Conservation (phyloP, 768 basidiomycete species). For the Pluteus cervinus region DNA sequence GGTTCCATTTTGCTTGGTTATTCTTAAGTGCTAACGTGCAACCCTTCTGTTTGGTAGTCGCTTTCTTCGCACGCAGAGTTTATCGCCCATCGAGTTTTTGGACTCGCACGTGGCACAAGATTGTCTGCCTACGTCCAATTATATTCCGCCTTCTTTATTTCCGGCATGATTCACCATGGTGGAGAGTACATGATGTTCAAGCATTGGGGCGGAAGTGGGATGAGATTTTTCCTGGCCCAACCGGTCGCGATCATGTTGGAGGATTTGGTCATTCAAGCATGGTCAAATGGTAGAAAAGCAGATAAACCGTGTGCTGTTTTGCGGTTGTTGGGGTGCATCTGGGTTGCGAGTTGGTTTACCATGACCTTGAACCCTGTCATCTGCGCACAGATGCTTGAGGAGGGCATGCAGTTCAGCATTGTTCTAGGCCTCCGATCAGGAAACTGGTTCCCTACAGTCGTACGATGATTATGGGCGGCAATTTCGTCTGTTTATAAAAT, state of each 20-base stretch:
- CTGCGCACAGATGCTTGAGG: slow-evolving; percentile 12
- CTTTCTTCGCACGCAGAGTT: slow-evolving; percentile 8
- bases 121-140: slow-evolving; percentile 13
- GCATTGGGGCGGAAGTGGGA: slow-evolving; percentile 15
- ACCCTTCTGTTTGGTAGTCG: background rate
- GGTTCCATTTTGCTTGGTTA: slow-evolving; percentile 1
- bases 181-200: slow-evolving; percentile 28
- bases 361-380: slow-evolving; percentile 19
- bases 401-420: too few relatives aligned
- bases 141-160: slow-evolving; percentile 23
- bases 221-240: slow-evolving; percentile 29
- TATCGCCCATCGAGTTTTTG: slow-evolving; percentile 5
- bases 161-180: slow-evolving; percentile 24
- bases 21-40: background rate
- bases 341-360: slow-evolving; percentile 18
- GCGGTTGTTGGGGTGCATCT: slow-evolving; percentile 16
- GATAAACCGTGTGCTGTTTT: slow-evolving; percentile 9
- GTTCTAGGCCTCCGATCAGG: too few relatives aligned
- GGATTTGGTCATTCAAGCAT: slow-evolving; percentile 11
- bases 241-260: slow-evolving; percentile 25
- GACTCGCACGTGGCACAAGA: slow-evolving; percentile 8
- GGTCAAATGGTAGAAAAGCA: background rate
- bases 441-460: too few relatives aligned
- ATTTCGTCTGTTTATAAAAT: too few relatives aligned
- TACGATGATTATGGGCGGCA: too few relatives aligned